phyloP scores from a whole-genome alignment of 805 yeast genomes.

The Aciculoconidium aculeatum region DNA sequence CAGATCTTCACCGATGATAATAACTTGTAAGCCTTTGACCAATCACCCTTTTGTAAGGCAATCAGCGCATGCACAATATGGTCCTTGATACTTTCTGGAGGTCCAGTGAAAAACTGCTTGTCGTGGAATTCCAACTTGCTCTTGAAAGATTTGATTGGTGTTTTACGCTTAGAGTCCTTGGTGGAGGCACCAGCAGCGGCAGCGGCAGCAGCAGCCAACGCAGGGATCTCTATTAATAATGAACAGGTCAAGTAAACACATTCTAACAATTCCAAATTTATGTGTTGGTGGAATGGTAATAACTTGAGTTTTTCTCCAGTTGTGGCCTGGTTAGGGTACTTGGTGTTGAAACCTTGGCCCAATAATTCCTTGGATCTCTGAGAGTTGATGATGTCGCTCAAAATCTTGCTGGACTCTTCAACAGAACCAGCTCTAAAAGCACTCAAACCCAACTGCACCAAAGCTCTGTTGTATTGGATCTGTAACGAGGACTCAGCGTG shows the following conservation, averaged over 20 bases:
- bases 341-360: conserved; percentile 79
- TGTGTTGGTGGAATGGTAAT: conserved; percentile 97
- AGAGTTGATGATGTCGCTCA: conserved; percentile 83
- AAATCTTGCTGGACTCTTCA: conserved; percentile 77
- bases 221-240: conserved; percentile 86
- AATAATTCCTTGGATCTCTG: conserved; percentile 84
- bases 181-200: conserved; percentile 57
- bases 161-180: conserved; percentile 53
- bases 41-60: conserved; percentile 82
- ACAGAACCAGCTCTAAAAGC: conserved; percentile 90
- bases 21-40: conserved; percentile 71
- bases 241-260: conserved; percentile 89
- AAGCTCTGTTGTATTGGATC: conserved; percentile 89
- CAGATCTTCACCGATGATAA: conserved; percentile 78
- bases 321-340: conserved; percentile 52
- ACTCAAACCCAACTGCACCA: conserved; percentile 91
- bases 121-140: conserved; percentile 89
- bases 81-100: conserved; percentile 95
- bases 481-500: conserved; percentile 82
- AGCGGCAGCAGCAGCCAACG: conserved; percentile 59
- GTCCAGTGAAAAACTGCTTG: conserved; percentile 92
- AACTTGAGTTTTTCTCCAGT: conserved; percentile 70
- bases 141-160: conserved; percentile 76
- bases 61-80: conserved; percentile 89
- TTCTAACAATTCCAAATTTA: conserved; percentile 90